Evolutionary conservation across 2,329 filamentous ascomycete species (phyloP).

Genomic region (Fusarium sp.): DNA sequence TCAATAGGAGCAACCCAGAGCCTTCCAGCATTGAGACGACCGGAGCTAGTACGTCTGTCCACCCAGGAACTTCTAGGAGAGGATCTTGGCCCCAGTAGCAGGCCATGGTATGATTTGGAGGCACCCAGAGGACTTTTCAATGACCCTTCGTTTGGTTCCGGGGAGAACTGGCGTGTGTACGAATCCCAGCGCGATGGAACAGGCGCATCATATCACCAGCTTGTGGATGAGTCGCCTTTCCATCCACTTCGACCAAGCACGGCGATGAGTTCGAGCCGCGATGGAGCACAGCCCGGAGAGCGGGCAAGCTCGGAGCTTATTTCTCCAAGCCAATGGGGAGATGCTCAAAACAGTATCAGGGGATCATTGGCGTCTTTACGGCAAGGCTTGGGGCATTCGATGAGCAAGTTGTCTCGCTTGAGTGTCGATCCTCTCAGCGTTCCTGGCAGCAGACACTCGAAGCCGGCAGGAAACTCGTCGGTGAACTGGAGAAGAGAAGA

Average conservation of each 20-base stretch:
- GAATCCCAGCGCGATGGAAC: conserved; percentile 38
- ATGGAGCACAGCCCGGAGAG: conserved; percentile 34
- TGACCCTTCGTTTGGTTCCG: conserved; percentile 48
- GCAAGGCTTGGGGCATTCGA: conserved; percentile 18
- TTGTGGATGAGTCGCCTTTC: conserved; percentile 49
- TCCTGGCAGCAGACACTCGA: conserved; percentile 21
- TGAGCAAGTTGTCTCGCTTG: conserved; percentile 17
- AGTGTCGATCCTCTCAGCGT: conserved; percentile 22
- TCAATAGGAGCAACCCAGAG: conserved; percentile 38
- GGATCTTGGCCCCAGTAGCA: conserved; percentile 14
- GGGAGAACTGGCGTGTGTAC: conserved; percentile 51
- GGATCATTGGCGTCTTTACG: conserved; percentile 30
- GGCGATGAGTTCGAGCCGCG: conserved; percentile 28
- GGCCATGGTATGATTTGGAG: conserved; percentile 40
- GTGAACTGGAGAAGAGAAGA: conserved; percentile 31
- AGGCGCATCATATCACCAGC: conserved; percentile 47
- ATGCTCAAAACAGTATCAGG: conserved; percentile 31
- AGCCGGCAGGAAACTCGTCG: conserved; percentile 11
- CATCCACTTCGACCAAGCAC: conserved; percentile 50
- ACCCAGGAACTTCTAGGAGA: conserved; percentile 34
- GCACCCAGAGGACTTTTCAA: conserved; percentile 38
- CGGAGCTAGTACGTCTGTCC: conserved; percentile 36
- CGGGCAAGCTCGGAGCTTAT: conserved; percentile 34
- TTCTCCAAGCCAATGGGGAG: conserved; percentile 42
- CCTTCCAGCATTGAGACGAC: conserved; percentile 37